Conservation (phyloP, 2,329 filamentous ascomycete species). For the Neofusicoccum sp. region DNA sequence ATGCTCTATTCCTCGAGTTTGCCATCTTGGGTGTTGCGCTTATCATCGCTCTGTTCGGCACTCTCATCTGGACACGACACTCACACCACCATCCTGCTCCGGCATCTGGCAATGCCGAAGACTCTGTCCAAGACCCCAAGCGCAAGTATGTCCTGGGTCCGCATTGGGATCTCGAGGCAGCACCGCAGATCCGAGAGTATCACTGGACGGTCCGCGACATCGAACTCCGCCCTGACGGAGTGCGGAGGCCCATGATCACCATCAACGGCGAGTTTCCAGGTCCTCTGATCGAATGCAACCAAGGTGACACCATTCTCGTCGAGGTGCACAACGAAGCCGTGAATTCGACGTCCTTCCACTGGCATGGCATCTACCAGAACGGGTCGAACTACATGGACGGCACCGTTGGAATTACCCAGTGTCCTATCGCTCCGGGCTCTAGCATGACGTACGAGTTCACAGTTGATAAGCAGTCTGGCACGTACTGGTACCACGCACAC, state of each 20-base stretch:
- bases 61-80: neutral
- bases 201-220: constrained; percentile 63
- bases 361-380: constrained; percentile 73
- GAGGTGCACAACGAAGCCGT: constrained; percentile 63
- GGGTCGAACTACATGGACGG: constrained; percentile 75
- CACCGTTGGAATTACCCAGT: constrained; percentile 66
- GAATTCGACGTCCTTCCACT: constrained; percentile 66
- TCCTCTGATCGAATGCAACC: constrained; percentile 46
- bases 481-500: constrained; percentile 81
- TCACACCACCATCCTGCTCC: neutral
- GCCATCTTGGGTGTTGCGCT: neutral
- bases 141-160: constrained; percentile 55
- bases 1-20: neutral
- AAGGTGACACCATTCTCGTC: constrained; percentile 69
- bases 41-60: neutral
- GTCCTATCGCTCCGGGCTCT: constrained; percentile 63
- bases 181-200: constrained; percentile 58
- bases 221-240: constrained; percentile 61
- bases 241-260: constrained; percentile 45
- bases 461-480: constrained; percentile 56
- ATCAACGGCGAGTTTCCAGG: constrained; percentile 46
- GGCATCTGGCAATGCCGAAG: neutral
- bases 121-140: neutral
- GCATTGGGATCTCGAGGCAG: constrained; percentile 58
- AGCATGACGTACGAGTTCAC: constrained; percentile 72